phyloP scores from a whole-genome alignment of 768 basidiomycete genomes.

The Dictyophora rubrovolvata region DNA sequence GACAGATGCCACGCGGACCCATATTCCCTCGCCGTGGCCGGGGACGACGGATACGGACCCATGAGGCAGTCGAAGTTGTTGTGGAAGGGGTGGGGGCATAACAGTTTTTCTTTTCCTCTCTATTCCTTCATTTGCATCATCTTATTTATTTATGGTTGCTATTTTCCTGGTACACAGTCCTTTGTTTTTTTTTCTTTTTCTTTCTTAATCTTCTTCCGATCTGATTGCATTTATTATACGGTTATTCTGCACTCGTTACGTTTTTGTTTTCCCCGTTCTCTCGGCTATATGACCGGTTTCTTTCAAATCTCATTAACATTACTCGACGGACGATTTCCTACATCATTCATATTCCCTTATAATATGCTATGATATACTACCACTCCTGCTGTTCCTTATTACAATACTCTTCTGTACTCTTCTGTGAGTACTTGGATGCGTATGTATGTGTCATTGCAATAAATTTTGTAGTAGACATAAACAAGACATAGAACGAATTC shows the following conservation, averaged over 20 bases:
- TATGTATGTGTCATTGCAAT: no score
- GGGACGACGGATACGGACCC: conserved; percentile 2
- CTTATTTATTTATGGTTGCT: neutral
- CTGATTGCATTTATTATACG: neutral
- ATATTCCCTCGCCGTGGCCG: conserved; percentile 46
- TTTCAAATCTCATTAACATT: neutral
- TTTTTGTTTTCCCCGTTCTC: neutral
- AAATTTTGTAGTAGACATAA: no score
- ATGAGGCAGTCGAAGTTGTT: neutral
- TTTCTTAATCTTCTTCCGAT: neutral
- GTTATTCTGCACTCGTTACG: neutral
- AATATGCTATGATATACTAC: no score
- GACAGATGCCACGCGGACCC: conserved; percentile 86
- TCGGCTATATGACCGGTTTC: neutral
- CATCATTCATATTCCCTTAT: no score
- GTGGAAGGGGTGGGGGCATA: neutral
- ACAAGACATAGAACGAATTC: no score
- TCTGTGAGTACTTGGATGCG: no score
- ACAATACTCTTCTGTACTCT: no score
- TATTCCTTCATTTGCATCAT: no score
- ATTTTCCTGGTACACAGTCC: neutral
- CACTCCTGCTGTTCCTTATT: no score
- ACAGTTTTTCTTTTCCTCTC: neutral
- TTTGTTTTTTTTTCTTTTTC: neutral
- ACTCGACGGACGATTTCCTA: no score